Percentiles rank a stretch among this genome's conserved stretches.
Evolutionary conservation across 1,139 yeast genomes (phyloP).

Genomic region (Trichomonascaceae sp.): DNA sequence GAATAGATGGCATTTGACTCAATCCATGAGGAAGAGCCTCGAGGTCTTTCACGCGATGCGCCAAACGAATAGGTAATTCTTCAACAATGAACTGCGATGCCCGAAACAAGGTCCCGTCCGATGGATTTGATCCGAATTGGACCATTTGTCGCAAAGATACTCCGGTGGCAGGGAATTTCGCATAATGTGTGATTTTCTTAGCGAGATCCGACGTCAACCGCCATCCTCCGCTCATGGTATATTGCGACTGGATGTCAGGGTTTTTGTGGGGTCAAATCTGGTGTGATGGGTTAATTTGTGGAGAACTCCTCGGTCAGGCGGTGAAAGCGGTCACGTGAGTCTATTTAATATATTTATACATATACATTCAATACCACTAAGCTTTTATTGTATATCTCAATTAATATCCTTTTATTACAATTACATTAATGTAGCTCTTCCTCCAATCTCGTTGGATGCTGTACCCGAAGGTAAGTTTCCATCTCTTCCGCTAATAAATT

Average conservation of each 20-base stretch:
- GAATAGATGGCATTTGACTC: slow-evolving; percentile 65
- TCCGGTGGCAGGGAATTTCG: slow-evolving; percentile 75
- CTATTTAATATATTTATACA: too few species aligned
- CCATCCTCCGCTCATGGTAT: slow-evolving; percentile 19
- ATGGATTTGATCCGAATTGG: slow-evolving; percentile 77
- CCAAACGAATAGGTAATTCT: slow-evolving; percentile 81
- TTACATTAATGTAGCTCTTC: slow-evolving; percentile 68
- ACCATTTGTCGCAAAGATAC: slow-evolving; percentile 86
- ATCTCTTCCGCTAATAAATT: slow-evolving; percentile 72
- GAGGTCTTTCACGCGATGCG: slow-evolving; percentile 78
- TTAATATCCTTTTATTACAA: too few species aligned
- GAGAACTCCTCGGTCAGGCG: neutral
- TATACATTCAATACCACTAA: too few species aligned
- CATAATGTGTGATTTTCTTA: slow-evolving; percentile 45
- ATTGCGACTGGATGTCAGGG: neutral
- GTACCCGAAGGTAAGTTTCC: slow-evolving; percentile 89
- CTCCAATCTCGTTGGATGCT: slow-evolving; percentile 79
- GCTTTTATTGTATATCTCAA: too few species aligned
- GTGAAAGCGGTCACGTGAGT: neutral
- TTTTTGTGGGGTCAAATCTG: neutral
- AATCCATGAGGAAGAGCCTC: slow-evolving; percentile 76
- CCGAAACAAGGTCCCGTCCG: slow-evolving; percentile 70
- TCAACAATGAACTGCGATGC: slow-evolving; percentile 84
- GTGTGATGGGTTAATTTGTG: neutral
- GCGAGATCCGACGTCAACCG: slow-evolving; percentile 28